Percentiles rank a stretch among this genome's conserved stretches.
Evolutionary conservation across 2,329 filamentous ascomycete genomes (phyloP).

Genomic region (Xylaria sp.): DNA sequence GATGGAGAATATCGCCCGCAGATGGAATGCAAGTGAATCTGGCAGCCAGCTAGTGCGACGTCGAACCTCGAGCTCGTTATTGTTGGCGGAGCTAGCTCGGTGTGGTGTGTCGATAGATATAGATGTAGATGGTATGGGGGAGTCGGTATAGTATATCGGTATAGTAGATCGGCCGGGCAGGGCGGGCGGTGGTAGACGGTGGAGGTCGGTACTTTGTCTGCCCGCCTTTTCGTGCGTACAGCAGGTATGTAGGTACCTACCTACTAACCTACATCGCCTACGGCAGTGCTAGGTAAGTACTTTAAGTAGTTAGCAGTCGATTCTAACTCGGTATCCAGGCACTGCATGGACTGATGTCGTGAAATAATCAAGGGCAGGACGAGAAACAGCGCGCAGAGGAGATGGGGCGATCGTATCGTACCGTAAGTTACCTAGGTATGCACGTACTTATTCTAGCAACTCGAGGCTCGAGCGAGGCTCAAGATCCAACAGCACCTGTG

Average conservation of each 20-base stretch:
- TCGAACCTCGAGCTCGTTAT: conserved; percentile 27
- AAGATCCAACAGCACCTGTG: neutral
- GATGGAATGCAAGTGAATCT: conserved; percentile 20
- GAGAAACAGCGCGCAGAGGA: conserved; percentile 8
- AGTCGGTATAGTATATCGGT: conserved; percentile 26
- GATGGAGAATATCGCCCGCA: conserved; percentile 3
- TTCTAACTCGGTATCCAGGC: conserved; percentile 3
- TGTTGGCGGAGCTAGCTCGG: conserved; percentile 16
- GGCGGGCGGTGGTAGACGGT: neutral
- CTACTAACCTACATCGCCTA: no score
- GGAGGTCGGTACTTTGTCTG: conserved; percentile 10
- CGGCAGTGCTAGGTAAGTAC: neutral
- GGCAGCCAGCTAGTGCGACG: conserved; percentile 25
- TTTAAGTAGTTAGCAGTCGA: conserved; percentile 4
- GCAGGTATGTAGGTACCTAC: neutral
- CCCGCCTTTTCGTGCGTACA: neutral
- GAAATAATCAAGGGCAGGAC: neutral
- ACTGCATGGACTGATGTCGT: neutral
- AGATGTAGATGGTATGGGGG: neutral
- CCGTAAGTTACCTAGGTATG: neutral
- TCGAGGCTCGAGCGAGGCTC: neutral
- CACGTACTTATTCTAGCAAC: conserved; percentile 5
- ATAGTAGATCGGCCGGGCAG: neutral
- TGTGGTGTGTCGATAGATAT: conserved; percentile 21
- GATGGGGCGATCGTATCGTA: neutral